phyloP scores from a whole-genome alignment of 2,329 filamentous ascomycete genomes.

The Fusarium praegraminearum region DNA sequence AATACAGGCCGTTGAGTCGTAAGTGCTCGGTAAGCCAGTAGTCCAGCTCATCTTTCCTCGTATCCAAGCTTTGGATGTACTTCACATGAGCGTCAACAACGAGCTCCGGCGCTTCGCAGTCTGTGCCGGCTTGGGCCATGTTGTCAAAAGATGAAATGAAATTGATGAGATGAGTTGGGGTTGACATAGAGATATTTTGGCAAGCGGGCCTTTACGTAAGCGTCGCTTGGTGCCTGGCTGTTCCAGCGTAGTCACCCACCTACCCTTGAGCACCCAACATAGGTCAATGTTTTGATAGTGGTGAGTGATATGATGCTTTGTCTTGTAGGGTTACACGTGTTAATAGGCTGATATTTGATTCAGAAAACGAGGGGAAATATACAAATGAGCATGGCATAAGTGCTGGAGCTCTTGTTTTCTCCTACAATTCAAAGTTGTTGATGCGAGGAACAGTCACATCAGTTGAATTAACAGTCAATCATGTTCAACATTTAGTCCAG shows the following conservation, averaged over 20 bases:
- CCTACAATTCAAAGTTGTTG: neutral
- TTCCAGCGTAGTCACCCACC: neutral
- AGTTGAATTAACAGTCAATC: neutral
- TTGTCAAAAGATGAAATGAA: constrained; percentile 30
- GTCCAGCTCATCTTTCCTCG: constrained; percentile 91
- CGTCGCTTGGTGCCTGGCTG: constrained; percentile 24
- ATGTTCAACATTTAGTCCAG: neutral
- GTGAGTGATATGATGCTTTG: neutral
- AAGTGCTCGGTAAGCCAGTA: constrained; percentile 99
- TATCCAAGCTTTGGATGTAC: constrained; percentile 94
- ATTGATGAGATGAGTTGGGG: constrained; percentile 3
- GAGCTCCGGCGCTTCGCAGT: constrained; percentile 58
- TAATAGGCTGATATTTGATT: neutral
- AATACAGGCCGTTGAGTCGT: constrained; percentile 95
- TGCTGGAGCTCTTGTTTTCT: neutral
- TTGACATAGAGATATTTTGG: constrained; percentile 34
- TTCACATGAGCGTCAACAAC: constrained; percentile 77
- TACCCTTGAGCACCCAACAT: constrained; percentile 18
- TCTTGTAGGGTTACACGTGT: neutral
- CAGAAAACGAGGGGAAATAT: neutral
- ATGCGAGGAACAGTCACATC: neutral
- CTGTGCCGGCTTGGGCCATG: constrained; percentile 48
- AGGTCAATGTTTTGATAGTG: neutral
- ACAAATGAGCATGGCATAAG: neutral
- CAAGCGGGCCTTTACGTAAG: constrained; percentile 34